Conservation (phyloP, 495 filamentous ascomycete genomes). For the Bathelium albidoporum region DNA sequence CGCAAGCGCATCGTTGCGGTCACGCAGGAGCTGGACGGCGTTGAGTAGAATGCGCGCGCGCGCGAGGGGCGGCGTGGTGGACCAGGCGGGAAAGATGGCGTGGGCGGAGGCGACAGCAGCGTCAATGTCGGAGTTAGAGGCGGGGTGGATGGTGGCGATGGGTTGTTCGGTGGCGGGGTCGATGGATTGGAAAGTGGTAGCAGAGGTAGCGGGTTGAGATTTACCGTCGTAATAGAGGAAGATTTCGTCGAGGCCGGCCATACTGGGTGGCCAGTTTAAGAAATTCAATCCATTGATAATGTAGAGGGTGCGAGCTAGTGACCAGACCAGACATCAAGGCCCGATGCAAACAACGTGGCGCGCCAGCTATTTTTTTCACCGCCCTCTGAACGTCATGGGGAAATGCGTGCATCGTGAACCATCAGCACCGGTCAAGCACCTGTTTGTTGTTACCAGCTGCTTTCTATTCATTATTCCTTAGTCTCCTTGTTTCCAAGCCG, state of each 20-base stretch:
- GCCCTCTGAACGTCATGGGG: too few species aligned
- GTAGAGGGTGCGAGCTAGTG: too few species aligned
- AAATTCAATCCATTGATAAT: too few species aligned
- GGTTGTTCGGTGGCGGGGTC: slow-evolving; percentile 57
- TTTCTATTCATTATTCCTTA: too few species aligned
- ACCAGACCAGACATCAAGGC: too few species aligned
- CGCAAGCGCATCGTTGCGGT: slow-evolving; percentile 61
- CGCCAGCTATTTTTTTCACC: too few species aligned
- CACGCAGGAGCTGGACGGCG: slow-evolving; percentile 54
- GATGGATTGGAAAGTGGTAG: slow-evolving; percentile 52
- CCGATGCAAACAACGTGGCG: too few species aligned
- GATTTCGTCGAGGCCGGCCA: not conserved
- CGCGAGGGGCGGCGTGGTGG: slow-evolving; percentile 49
- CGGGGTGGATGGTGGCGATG: slow-evolving; percentile 53
- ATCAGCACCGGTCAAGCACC: too few species aligned
- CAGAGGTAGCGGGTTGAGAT: slow-evolving; percentile 46
- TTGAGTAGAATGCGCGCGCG: slow-evolving; percentile 62
- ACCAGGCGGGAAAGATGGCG: slow-evolving; percentile 57
- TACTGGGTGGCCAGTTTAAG: too few species aligned
- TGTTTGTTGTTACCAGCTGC: too few species aligned
- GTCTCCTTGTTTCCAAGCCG: too few species aligned
- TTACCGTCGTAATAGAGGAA: slow-evolving; percentile 58
- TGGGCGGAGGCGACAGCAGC: slow-evolving; percentile 52
- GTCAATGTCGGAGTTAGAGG: slow-evolving; percentile 54
- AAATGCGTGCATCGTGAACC: too few species aligned